Percentiles rank a stretch among this genome's conserved stretches.
Evolutionary conservation across 495 filamentous ascomycete genomes (phyloP).

Genomic region (Penicillium manginii): DNA sequence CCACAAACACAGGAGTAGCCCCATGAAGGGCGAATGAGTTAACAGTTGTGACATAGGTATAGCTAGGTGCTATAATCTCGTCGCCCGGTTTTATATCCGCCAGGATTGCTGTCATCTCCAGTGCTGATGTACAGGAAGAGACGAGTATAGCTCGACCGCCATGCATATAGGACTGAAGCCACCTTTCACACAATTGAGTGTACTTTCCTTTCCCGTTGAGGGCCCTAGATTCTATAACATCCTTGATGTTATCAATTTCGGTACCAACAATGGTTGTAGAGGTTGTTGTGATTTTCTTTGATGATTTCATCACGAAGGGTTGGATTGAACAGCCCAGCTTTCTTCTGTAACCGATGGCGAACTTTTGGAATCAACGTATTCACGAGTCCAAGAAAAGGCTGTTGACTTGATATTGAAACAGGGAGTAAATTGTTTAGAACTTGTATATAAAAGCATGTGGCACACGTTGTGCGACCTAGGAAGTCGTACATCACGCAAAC

Average conservation of each 20-base stretch:
- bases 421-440: too few species aligned
- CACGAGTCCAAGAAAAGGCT: too few species aligned
- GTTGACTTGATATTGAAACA: neutral
- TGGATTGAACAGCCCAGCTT: neutral
- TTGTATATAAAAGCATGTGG: too few species aligned
- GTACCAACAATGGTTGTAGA: slow-evolving; percentile 14
- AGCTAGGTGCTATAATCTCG: slow-evolving; percentile 28
- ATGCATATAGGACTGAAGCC: slow-evolving; percentile 20
- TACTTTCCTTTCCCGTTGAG: slow-evolving; percentile 20
- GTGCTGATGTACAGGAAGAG: slow-evolving; percentile 23
- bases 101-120: slow-evolving; percentile 21
- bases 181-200: slow-evolving; percentile 21
- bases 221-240: neutral
- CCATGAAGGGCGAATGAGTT: slow-evolving; percentile 26
- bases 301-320: neutral
- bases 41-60: slow-evolving; percentile 25
- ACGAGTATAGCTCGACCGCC: slow-evolving; percentile 19
- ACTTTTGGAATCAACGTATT: too few species aligned
- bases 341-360: neutral
- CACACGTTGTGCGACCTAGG: too few species aligned
- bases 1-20: slow-evolving; percentile 17
- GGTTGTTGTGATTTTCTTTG: slow-evolving; percentile 8
- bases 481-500: too few species aligned
- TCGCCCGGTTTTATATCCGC: slow-evolving; percentile 22
- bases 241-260: slow-evolving; percentile 18